Conservation (phyloP, 495 filamentous ascomycete genomes). For the Cairneyella variabilis region DNA sequence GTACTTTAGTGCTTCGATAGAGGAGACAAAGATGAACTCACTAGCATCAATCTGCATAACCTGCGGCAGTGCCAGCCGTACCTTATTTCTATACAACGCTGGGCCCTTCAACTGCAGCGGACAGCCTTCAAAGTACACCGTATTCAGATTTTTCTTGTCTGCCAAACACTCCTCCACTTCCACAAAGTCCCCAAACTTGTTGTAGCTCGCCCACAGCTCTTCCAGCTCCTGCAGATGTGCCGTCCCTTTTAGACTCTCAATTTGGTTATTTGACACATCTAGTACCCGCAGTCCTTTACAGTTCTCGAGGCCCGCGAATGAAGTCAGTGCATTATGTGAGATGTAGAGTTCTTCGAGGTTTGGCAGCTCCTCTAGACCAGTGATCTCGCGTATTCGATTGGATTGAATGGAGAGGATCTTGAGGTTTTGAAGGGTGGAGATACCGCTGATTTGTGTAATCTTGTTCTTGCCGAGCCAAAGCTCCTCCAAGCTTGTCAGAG, state of each 20-base stretch:
- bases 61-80: conserved; percentile 80
- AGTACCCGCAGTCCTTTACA: conserved; percentile 71
- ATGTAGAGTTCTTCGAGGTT: conserved; percentile 94
- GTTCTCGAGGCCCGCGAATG: conserved; percentile 68
- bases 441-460: conserved; percentile 76
- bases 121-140: conserved; percentile 97
- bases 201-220: conserved; percentile 94
- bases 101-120: conserved; percentile 74
- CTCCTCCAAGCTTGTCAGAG: conserved; percentile 69
- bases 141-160: conserved; percentile 75
- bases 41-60: conserved; percentile 94
- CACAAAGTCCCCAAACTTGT: conserved; percentile 69
- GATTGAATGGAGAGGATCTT: conserved; percentile 94
- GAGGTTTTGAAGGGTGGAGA: conserved; percentile 70
- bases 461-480: conserved; percentile 99
- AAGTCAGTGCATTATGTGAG: conserved; percentile 90
- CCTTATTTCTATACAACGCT: conserved; percentile 88
- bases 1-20: not conserved
- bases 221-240: conserved; percentile 65
- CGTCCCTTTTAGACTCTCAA: conserved; percentile 71
- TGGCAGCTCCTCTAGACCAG: conserved; percentile 66
- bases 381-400: conserved; percentile 82
- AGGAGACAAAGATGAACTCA: conserved; percentile 48
- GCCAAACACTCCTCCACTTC: conserved; percentile 79
- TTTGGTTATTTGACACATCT: conserved; percentile 87